A percentile compares a stretch with the other conserved stretches of the same genome.
phyloP scores from a whole-genome alignment of 805 yeast species.

The Wickerhamomyces strasburgensis region DNA sequence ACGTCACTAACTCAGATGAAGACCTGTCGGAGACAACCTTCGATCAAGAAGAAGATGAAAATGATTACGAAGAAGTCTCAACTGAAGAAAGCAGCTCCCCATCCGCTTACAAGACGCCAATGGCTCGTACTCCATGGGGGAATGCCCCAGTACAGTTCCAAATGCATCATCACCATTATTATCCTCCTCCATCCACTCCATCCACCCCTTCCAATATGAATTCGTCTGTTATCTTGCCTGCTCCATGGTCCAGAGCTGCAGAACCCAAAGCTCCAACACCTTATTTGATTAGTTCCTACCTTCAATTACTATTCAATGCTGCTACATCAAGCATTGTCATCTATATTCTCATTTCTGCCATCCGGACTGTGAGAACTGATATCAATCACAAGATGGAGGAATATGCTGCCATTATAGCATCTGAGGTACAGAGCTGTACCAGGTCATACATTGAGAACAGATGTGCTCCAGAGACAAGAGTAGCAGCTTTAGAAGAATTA shows the following conservation, averaged over 20 bases:
- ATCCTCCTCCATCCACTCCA: conserved; percentile 20
- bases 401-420: conserved; percentile 38
- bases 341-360: conserved; percentile 37
- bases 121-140: conserved; percentile 7
- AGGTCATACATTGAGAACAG: conserved; percentile 47
- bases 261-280: conserved; percentile 49
- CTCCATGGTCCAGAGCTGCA: conserved; percentile 53
- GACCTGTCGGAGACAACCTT: conserved; percentile 3
- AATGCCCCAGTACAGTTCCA: conserved; percentile 21
- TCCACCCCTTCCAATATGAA: conserved; percentile 5
- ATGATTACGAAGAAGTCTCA: conserved; percentile 3
- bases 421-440: conserved; percentile 52
- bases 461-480: conserved; percentile 50
- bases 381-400: conserved; percentile 45
- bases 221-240: conserved; percentile 36
- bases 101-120: conserved; percentile 11
- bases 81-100: conserved; percentile 6
- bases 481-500: conserved; percentile 51
- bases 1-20: conserved; percentile 10
- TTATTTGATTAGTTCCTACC: conserved; percentile 55
- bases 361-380: conserved; percentile 50
- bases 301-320: conserved; percentile 51
- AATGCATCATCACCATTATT: conserved; percentile 46
- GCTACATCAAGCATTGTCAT: conserved; percentile 40
- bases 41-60: background rate